Base-by-base conservation (phyloP, 2,329 filamentous ascomycete species). In the Didymella arachidicola region DNA sequence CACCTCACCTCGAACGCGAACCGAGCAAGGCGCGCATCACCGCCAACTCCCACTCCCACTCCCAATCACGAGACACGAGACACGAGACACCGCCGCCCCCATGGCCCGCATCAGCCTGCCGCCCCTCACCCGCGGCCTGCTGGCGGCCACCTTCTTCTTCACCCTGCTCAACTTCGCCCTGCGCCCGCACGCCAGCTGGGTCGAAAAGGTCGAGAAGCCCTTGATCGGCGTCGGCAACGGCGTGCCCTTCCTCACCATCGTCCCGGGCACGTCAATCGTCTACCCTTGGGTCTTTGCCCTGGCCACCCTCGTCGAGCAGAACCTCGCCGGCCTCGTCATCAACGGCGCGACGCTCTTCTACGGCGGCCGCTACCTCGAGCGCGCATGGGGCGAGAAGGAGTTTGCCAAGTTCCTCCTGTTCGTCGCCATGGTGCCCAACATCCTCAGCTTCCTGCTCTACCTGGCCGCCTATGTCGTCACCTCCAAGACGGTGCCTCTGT, bases 221-320 rank as follows among this genome's bases (percentile, higher is more conserved):
- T 60, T 78, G 48, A 76, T 77, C 57, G 76, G 77, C 53, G 77
- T 85, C 81, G 70, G 82, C 84, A 73, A 88, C 65, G 86, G 92
- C 67, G 87, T 95, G 59, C 92, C 94, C 60, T 98, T 94, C 80
- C 84, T 99, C 60, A 91, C 90, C 53, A 85, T 98, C 61, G 87
- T 98, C 42, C 95, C 95, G 7, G 88, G 92, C 69, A 82, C 88
- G 55, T 94, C 93, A 57, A 81, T 96, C 59, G 84, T 91, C 71
- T 97, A 96, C 74, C 95, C 95, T 0, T 99, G 95, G 95, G 96
- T 93, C 1, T 90, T 97, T 64, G 70, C 96, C 55, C 91, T 91
- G 2, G 90, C 93, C 2, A 91, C 93, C 0, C 84, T 97, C 56
- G 92, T 97, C 47, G 95, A 99, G 81, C 90, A 92, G 78, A 98